Evolutionary conservation across 78 protist genomes (phyloP).

Genomic region (Dictyostelium brefeldianum): DNA sequence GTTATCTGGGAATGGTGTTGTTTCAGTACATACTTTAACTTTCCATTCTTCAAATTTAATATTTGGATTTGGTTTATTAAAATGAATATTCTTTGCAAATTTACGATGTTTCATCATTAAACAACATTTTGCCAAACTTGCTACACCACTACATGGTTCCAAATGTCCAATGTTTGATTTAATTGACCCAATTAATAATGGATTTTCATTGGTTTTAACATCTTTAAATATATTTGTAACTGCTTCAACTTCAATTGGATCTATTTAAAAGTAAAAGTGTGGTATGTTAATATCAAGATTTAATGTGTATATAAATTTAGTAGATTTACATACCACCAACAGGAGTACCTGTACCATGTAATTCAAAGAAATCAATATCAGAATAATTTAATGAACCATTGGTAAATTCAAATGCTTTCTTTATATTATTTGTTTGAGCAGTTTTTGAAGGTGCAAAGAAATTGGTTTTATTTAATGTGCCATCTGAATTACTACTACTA

Average conservation of each 20-base stretch:
- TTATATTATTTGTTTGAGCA: conserved; percentile 79
- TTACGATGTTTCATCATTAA: conserved; percentile 6
- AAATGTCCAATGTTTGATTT: conserved; percentile 72
- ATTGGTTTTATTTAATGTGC: conserved; percentile 45
- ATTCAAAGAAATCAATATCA: conserved; percentile 20
- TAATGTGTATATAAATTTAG: not conserved
- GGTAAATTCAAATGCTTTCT: conserved; percentile 38
- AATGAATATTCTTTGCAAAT: conserved; percentile 46
- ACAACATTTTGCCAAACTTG: not conserved
- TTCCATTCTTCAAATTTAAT: conserved; percentile 73
- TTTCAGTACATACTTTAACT: conserved; percentile 36
- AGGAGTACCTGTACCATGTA: conserved; percentile 54
- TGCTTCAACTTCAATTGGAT: conserved; percentile 74
- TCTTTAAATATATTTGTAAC: conserved; percentile 17
- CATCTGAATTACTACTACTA: conserved; percentile 54
- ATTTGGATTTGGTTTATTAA: conserved; percentile 43
- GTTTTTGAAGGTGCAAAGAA: conserved; percentile 77
- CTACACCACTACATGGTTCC: conserved; percentile 49
- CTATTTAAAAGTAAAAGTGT: conserved; percentile 88
- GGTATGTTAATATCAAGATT: conserved; percentile 87
- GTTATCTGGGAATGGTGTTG: conserved; percentile 6
- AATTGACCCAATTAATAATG: conserved; percentile 10
- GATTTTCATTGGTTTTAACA: not conserved
- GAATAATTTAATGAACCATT: not conserved
- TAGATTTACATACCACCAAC: too few relatives aligned